These are phyloP conservation scores for Naegleria gruberi DNA, from an alignment of 208 protist species.

Conservation along the genomic window DNA sequence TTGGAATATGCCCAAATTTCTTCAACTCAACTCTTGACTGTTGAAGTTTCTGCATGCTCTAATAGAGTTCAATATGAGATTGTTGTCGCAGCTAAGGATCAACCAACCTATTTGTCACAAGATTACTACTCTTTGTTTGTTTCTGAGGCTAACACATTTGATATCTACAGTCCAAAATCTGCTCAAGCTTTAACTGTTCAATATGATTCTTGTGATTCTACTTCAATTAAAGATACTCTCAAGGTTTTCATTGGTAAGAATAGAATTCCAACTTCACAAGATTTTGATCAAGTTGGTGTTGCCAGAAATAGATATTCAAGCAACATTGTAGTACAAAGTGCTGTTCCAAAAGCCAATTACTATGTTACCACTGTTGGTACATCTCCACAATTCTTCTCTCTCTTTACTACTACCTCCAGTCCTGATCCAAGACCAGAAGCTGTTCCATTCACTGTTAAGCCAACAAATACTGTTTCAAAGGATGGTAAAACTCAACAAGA, in stretches of 20 bases:
- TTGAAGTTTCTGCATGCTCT: not conserved
- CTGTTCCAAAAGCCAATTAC: not conserved
- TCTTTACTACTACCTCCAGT: not conserved
- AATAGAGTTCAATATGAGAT: not conserved
- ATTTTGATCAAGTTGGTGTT: not conserved
- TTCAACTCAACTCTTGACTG: not conserved
- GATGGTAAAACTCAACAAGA: not conserved
- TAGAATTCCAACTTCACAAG: not conserved
- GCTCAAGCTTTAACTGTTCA: not conserved
- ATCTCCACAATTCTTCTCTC: not conserved
- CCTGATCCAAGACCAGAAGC: not conserved
- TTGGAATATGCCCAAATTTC: not conserved
- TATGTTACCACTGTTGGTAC: not conserved
- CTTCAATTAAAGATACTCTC: not conserved
- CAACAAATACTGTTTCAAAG: not conserved
- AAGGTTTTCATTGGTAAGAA: not conserved
- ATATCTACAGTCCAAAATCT: not conserved
- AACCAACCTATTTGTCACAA: not conserved
- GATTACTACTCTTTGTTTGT: not conserved
- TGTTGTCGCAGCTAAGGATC: not conserved
- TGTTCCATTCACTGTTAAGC: not conserved
- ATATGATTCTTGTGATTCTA: not conserved
- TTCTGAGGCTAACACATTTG: not conserved
- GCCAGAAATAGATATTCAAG: not conserved
- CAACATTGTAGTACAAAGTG: not conserved